phyloP scores from a whole-genome alignment of 306 rosid species.

The Oxytropis ochrocephala region DNA sequence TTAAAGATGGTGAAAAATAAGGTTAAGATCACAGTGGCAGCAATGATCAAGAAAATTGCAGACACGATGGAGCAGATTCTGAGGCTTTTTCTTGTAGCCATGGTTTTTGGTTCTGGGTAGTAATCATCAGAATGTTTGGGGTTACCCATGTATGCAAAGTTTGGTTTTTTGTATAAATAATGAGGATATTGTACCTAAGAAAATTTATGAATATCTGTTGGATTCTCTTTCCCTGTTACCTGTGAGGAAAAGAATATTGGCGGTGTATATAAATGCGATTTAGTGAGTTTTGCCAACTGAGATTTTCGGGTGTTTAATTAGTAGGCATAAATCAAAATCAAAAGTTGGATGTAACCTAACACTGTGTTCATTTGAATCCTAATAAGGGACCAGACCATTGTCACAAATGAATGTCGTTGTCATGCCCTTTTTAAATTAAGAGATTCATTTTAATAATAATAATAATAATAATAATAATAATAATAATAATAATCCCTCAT shows the following conservation, averaged over 20 bases:
- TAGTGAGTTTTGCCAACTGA: background rate
- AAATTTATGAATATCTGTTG: background rate
- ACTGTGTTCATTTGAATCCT: background rate
- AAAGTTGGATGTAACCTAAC: constrained; percentile 21
- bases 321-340: constrained; percentile 19
- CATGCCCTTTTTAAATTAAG: background rate
- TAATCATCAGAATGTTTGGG: background rate
- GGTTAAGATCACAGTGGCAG: background rate
- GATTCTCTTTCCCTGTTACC: background rate
- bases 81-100: constrained; percentile 22
- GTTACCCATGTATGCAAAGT: background rate
- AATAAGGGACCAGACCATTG: background rate
- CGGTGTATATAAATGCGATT: constrained; percentile 2
- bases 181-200: background rate
- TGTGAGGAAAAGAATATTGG: background rate
- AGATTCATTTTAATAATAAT: too few species aligned
- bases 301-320: background rate
- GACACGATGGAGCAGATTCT: constrained; percentile 24
- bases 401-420: background rate
- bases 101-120: background rate
- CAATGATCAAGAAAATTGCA: constrained; percentile 16
- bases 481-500: too few species aligned
- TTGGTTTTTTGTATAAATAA: background rate
- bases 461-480: too few species aligned
- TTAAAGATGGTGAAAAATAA: constrained; percentile 37